Evolutionary conservation across 2,329 filamentous ascomycete genomes (phyloP).

Genomic region (Dendrostoma leiphaemia): DNA sequence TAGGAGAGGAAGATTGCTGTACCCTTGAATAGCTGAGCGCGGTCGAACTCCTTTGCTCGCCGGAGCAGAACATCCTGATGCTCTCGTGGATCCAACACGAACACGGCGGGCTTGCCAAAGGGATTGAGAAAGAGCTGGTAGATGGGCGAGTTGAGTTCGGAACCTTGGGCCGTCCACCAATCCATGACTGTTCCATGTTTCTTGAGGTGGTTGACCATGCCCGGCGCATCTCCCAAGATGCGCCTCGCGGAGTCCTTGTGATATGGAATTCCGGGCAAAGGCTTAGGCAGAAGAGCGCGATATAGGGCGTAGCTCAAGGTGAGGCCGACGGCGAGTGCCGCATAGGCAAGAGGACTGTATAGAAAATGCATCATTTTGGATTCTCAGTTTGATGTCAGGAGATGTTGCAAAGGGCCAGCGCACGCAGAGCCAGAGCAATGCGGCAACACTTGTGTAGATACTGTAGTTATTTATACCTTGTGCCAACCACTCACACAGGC

Average conservation of each 20-base stretch:
- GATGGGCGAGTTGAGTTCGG: conserved; percentile 11
- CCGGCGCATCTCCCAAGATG: conserved; percentile 17
- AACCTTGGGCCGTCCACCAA: conserved; percentile 9
- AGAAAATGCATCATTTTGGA: neutral
- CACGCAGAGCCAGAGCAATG: too few species aligned
- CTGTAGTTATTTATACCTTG: too few species aligned
- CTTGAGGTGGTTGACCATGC: conserved; percentile 3
- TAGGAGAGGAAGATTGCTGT: too few species aligned
- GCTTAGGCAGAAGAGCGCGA: conserved; percentile 14
- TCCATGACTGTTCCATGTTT: neutral
- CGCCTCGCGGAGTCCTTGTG: conserved; percentile 7
- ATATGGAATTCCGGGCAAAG: conserved; percentile 20
- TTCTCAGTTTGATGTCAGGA: neutral
- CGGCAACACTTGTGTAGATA: too few species aligned
- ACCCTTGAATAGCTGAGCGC: conserved; percentile 4
- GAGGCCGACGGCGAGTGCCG: neutral
- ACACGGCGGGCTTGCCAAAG: conserved; percentile 7
- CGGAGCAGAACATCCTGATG: conserved; percentile 17
- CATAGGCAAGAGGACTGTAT: neutral
- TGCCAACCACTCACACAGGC: too few species aligned
- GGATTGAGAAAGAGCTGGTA: conserved; percentile 20
- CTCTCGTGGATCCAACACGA: conserved; percentile 17
- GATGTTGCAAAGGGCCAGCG: neutral
- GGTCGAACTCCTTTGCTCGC: conserved; percentile 17
- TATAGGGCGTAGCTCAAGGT: conserved; percentile 10